phyloP scores from a whole-genome alignment of 179 eudicot genomes.

The Pouteria campechiana region DNA sequence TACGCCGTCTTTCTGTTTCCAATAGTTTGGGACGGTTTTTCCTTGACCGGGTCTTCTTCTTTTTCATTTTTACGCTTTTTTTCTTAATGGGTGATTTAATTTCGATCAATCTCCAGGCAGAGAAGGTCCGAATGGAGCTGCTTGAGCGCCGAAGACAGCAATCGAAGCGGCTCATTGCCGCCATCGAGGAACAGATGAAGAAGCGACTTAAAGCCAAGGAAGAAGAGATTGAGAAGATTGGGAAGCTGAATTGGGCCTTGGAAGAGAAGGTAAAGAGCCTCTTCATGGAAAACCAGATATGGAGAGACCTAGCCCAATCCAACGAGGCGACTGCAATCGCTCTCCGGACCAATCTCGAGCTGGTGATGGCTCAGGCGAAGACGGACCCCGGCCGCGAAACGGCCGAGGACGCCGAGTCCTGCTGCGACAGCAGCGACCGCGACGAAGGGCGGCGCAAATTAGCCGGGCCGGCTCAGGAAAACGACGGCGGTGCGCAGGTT shows the following conservation, averaged over 20 bases:
- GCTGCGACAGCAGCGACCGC: conserved; percentile 35
- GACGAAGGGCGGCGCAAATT: neutral
- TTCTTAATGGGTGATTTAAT: neutral
- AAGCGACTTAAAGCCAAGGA: conserved; percentile 43
- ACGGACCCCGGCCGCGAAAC: conserved; percentile 1
- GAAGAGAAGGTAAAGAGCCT: conserved; percentile 46
- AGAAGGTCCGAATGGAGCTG: conserved; percentile 40
- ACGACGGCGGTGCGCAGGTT: neutral
- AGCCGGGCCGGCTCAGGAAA: too few species aligned
- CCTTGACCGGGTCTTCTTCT: neutral
- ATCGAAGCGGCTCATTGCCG: conserved; percentile 21
- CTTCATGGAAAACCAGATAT: conserved; percentile 49
- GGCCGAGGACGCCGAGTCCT: conserved; percentile 33
- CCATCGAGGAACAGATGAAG: conserved; percentile 27
- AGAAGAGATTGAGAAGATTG: conserved; percentile 31
- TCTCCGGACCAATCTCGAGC: conserved; percentile 39
- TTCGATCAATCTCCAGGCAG: conserved; percentile 30
- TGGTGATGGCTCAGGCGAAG: conserved; percentile 19
- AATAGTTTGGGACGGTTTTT: neutral
- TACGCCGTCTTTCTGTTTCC: neutral
- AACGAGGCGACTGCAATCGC: conserved; percentile 73
- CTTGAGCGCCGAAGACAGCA: conserved; percentile 31
- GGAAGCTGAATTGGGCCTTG: conserved; percentile 38
- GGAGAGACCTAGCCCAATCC: conserved; percentile 67
- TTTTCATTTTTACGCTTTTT: neutral